Conservation (phyloP, 2,329 filamentous ascomycete genomes). For the Fusarium falciforme region DNA sequence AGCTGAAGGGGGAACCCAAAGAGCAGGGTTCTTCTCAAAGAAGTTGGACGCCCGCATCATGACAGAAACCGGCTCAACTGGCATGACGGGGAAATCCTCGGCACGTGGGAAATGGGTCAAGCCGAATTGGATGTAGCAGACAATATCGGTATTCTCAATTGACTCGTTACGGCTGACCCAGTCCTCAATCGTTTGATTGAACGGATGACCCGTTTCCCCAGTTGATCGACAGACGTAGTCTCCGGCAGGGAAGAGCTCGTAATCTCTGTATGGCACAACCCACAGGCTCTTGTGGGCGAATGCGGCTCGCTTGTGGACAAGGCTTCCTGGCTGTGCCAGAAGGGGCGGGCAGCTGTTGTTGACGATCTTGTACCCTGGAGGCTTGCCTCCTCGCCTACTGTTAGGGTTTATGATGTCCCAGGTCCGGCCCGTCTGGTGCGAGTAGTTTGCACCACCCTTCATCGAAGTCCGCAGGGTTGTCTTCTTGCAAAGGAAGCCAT, state of each 20-base stretch:
- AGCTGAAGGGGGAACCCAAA: conserved; percentile 77
- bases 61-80: conserved; percentile 84
- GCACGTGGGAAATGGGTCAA: conserved; percentile 89
- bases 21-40: conserved; percentile 81
- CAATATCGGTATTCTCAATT: conserved; percentile 86
- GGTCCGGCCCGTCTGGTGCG: conserved; percentile 80
- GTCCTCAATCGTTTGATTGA: conserved; percentile 75
- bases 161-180: conserved; percentile 79
- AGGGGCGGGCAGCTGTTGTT: conserved; percentile 83
- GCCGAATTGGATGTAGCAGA: conserved; percentile 95
- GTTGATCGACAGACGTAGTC: conserved; percentile 90
- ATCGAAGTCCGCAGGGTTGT: conserved; percentile 79
- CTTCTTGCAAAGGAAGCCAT: conserved; percentile 87
- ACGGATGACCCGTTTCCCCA: conserved; percentile 68
- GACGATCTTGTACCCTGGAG: conserved; percentile 88
- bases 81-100: conserved; percentile 95
- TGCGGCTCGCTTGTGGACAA: conserved; percentile 89
- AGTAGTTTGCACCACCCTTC: conserved; percentile 80
- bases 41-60: conserved; percentile 85
- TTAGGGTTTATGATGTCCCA: conserved; percentile 92
- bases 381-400: conserved; percentile 88
- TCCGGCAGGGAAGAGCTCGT: conserved; percentile 86
- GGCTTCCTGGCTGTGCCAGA: conserved; percentile 82
- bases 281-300: conserved; percentile 71
- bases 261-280: conserved; percentile 72